Evolutionary conservation across 805 yeast genomes (phyloP), one percentile per base, ranked within the genome.

Genomic region (Saccharomycopsis oosterbeekiorum): DNA sequence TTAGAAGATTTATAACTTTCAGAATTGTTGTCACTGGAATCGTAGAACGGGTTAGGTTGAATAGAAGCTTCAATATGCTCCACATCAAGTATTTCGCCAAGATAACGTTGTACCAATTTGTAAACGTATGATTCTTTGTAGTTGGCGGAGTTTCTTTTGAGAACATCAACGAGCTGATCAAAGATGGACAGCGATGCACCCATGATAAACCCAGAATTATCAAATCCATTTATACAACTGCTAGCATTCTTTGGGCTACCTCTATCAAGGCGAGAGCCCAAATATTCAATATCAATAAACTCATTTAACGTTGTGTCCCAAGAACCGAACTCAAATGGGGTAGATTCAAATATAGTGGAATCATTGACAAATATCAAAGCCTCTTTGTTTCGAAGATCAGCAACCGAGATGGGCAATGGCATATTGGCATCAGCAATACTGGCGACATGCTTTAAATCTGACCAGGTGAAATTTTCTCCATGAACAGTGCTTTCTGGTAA

Each of bases 161-260:
- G 51, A 2, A 15, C n/a, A 15, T 26, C 34, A 34, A 62, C 29
- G 3, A 55, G 34, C 11, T 36, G 43, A 70, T 87, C 89, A 76
- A 90, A 89, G 57, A 90, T 73, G 1, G 93, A 78, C 2, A 96
- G 86, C 1, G 96, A 88, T 5, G 96, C 86, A 42, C 96, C 97
- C 74, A 89, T 75, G 36, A 88, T 74, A 69, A 83, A 91, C 4
- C 96, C 96, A 5, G 88, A 85, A 67, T 89, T 89, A 71, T 90
- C 97, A 63, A 79, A 84, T 1, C 55, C 55, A n/a, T 90, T 1
- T 74, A 79, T 61, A 80, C 68, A 17, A 73, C 73, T 54, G 69
- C 92, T 91, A 1, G 74, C 79, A 61, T 66, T 8, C 66, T 67
- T 11, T 90, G 85, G 96, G 88, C 10, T 65, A 53, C 96, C 96